Base-by-base conservation (phyloP, 352 stramenopile species). In the Globisporangium megalacanthum region DNA sequence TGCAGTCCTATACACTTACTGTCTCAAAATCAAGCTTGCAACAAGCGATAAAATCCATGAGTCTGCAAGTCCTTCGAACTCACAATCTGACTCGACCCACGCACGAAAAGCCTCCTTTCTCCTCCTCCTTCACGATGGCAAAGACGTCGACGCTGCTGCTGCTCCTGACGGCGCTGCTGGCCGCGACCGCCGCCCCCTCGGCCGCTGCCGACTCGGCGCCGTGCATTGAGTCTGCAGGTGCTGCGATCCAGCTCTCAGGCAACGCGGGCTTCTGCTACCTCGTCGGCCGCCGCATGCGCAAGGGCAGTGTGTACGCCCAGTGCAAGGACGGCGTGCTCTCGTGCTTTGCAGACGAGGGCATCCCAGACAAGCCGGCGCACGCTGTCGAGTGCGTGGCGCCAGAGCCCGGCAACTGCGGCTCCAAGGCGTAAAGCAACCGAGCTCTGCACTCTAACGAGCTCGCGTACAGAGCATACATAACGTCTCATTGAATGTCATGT, bases 231-330 rank as follows among this genome's bases (percentile, higher is more conserved):
- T 57, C 68, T 1, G 70, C 44, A 25, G 70, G 70, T 42, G 70
- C 58, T 2, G 46, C 50, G 39, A 76, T 79, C 67, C 31, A 65
- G 10, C 50, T 79, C 33, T 66, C 62, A 25, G 68, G 68, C 50
- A 79, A 79, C 54, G 53, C 62, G 25, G 68, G 68, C 53, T 68
- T 77, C 49, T 79, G 70, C 60, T 79, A 79, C 70, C 54, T 79
- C 35, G 68, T 70, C n/a, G 70, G 70, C n/a, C 65, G 42, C 14
- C 70, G 70, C 59, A 79, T 76, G 68, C 70, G 65, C 20, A 60
- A 31, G 4, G 65, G 57, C 37, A 75, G 70, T 60, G 46, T 79
- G 33, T 79, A 66, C 48, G 70, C 60, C 54, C 62, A 74, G 50
- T 79, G 70, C 61, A 58, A 60, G 19, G 65, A 79, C 58, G 68